A percentile compares a stretch with the other conserved stretches of the same genome.
Evolutionary conservation across 2,329 filamentous ascomycete species (phyloP).

Genomic region (Penicillium brasilianum): DNA sequence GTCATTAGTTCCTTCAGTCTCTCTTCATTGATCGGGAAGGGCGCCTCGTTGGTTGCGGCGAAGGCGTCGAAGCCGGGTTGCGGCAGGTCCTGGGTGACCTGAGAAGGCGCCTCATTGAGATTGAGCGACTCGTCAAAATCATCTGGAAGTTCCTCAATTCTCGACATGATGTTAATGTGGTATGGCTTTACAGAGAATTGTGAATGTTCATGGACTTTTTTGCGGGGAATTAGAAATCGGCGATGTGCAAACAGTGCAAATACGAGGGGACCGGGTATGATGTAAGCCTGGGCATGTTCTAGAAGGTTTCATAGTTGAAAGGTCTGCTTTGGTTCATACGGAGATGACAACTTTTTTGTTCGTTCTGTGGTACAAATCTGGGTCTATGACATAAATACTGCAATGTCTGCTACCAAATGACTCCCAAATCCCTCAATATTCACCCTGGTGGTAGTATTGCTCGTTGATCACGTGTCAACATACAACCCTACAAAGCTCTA

Average conservation of each 20-base stretch:
- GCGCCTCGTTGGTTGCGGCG: slow-evolving; percentile 38
- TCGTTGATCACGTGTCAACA: neutral
- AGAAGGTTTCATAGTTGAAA: neutral
- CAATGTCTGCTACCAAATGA: neutral
- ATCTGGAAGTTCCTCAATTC: slow-evolving; percentile 57
- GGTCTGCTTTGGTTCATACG: neutral
- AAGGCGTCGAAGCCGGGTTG: slow-evolving; percentile 30
- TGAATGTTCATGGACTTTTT: slow-evolving; percentile 12
- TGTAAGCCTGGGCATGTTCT: neutral
- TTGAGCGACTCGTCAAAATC: slow-evolving; percentile 55
- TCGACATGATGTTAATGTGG: slow-evolving; percentile 53
- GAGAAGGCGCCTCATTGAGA: slow-evolving; percentile 43
- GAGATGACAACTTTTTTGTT: too few relatives aligned
- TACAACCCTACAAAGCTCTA: neutral
- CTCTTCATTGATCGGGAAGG: slow-evolving; percentile 48
- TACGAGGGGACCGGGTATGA: slow-evolving; percentile 26
- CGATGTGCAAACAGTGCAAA: slow-evolving; percentile 39
- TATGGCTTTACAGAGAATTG: slow-evolving; percentile 8
- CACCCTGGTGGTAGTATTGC: neutral
- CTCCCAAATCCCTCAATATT: neutral
- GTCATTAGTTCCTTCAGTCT: slow-evolving; percentile 37
- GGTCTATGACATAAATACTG: neutral
- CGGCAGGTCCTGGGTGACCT: slow-evolving; percentile 22
- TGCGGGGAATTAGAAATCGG: slow-evolving; percentile 23
- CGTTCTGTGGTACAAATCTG: neutral